phyloP scores from a whole-genome alignment of 2,329 filamentous ascomycete genomes.

The Endothia cerciana region DNA sequence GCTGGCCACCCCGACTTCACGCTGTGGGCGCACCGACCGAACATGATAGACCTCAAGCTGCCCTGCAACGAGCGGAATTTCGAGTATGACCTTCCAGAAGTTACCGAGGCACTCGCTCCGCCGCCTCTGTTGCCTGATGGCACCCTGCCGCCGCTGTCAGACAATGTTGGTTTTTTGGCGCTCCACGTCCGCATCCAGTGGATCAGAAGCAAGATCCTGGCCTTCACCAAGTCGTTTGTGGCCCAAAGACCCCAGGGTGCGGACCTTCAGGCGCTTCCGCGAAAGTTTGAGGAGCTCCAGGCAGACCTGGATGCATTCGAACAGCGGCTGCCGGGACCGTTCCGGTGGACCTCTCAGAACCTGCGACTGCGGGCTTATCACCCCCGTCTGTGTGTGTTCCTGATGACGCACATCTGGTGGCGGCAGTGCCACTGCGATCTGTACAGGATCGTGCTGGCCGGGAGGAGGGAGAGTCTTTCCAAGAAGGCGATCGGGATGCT shows the following conservation, averaged over 20 bases:
- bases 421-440: constrained; percentile 62
- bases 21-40: constrained; percentile 45
- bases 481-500: constrained; percentile 48
- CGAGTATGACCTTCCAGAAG: constrained; percentile 61
- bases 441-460: constrained; percentile 56
- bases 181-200: constrained; percentile 61
- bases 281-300: constrained; percentile 52
- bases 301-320: constrained; percentile 54
- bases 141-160: constrained; percentile 49
- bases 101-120: constrained; percentile 54
- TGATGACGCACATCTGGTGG: constrained; percentile 66
- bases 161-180: constrained; percentile 59
- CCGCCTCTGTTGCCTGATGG: constrained; percentile 47
- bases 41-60: constrained; percentile 50
- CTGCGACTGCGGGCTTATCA: constrained; percentile 60
- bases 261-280: constrained; percentile 50
- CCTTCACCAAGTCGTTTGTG: constrained; percentile 53
- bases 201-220: constrained; percentile 57
- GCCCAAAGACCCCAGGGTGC: constrained; percentile 43
- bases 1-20: constrained; percentile 52
- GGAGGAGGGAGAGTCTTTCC: constrained; percentile 56
- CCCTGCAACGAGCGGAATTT: constrained; percentile 56
- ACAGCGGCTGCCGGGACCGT: constrained; percentile 56
- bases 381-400: constrained; percentile 58
- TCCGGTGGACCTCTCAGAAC: constrained; percentile 61